phyloP scores from a whole-genome alignment of 805 yeast species.

The Metschnikowia orientalis region DNA sequence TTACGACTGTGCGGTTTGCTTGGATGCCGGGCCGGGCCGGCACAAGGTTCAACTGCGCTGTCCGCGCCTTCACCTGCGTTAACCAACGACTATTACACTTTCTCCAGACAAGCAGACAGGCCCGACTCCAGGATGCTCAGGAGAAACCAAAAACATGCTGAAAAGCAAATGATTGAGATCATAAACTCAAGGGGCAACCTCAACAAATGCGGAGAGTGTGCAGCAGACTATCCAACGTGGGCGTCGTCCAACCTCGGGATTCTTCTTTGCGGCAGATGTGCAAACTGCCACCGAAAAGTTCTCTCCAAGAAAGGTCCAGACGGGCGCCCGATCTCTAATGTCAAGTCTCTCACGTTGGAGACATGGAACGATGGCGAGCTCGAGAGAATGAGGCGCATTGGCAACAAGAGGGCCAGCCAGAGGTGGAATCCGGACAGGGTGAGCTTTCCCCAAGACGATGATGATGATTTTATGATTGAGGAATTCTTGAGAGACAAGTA shows the following conservation, averaged over 20 bases:
- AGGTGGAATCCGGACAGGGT: slow-evolving; percentile 66
- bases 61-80: too few species aligned
- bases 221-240: slow-evolving; percentile 61
- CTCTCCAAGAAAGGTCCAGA: slow-evolving; percentile 37
- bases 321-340: slow-evolving; percentile 48
- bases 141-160: slow-evolving; percentile 41
- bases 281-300: slow-evolving; percentile 66
- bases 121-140: slow-evolving; percentile 24
- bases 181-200: slow-evolving; percentile 55
- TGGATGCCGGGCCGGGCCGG: too few species aligned
- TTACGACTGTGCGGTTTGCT: too few species aligned
- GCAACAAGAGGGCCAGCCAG: slow-evolving; percentile 57
- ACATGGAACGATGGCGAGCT: slow-evolving; percentile 60
- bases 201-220: slow-evolving; percentile 80
- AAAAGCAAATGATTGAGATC: slow-evolving; percentile 52
- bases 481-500: slow-evolving; percentile 65
- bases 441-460: slow-evolving; percentile 76
- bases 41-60: too few species aligned
- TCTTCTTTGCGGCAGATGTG: slow-evolving; percentile 81
- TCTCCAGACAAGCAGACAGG: too few species aligned
- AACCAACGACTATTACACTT: too few species aligned
- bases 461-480: slow-evolving; percentile 50
- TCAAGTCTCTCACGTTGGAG: slow-evolving; percentile 72
- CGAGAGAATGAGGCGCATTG: slow-evolving; percentile 41
- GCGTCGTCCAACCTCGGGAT: slow-evolving; percentile 53